Base-by-base conservation (phyloP, 164 flowering plant genomes). In the Stephania yunnanensis region DNA sequence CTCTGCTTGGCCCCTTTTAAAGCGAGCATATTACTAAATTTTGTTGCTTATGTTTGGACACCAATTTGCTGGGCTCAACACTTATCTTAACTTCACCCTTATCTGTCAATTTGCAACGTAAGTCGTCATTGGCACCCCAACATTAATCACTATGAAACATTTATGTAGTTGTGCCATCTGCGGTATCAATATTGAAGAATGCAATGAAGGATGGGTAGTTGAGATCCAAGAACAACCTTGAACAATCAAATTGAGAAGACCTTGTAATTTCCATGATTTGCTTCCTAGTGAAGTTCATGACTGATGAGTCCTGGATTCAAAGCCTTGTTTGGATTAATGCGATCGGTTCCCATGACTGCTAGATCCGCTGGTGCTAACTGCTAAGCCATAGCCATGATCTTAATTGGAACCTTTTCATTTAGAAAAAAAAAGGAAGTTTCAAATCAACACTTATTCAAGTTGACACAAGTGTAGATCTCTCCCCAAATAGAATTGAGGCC, bases 151-250 rank as follows among this genome's bases (percentile, higher is more conserved):
- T 10, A 83, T 83, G 10, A 71, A 87, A 87, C 45, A 82, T 84
- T 69, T 71, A 70, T 4, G 58, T 76, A 44, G 52, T 75, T 45
- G 45, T 67, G 11, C 63, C 15, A 30, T 31, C 44, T 19, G 63
- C 42, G 8, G 77, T 46, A 1, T 75, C 79, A 13, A 44, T 75
- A 17, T 81, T 72, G 68, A 84, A 80, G 53, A 66, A 80, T 5
- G 83, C 85, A 13, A 85, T 87, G 68, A 88, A 88, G 10, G 89
- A 89, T 44, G 88, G 90, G 78, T 89, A 89, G 46, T 87, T 89
- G n/a, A 89, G 81, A 75, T 89, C 89, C 55, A 78, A 69, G 19
- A 88, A 77, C 6, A 81, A 70, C 22, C 46, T 66, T 5, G 83
- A 75, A 46, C 88, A 85, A 68, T 61, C 66, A 69, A 53, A 61